phyloP scores from a whole-genome alignment of 177 flowering plant species.

The Tripterygium wilfordii region DNA sequence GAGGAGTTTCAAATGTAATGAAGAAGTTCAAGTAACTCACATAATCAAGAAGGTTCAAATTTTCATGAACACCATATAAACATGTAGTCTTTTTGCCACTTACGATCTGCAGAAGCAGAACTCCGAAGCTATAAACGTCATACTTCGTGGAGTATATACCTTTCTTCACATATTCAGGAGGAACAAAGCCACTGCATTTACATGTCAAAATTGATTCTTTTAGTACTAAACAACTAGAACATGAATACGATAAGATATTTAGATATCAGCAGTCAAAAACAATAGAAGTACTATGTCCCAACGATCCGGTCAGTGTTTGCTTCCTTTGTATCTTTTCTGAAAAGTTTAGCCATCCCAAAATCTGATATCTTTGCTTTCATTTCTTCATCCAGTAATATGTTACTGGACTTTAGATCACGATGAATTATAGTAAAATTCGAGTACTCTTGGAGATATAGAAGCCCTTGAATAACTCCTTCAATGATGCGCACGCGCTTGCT shows the following conservation, averaged over 20 bases:
- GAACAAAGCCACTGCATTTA: constrained; percentile 23
- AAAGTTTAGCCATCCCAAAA: constrained; percentile 28
- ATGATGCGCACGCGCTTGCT: constrained; percentile 13
- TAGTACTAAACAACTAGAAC: neutral
- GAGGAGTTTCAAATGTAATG: neutral
- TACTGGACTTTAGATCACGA: too few relatives aligned
- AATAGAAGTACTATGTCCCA: constrained; percentile 23
- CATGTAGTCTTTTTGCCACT: constrained; percentile 19
- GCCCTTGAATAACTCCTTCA: constrained; percentile 27
- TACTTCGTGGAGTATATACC: too few relatives aligned
- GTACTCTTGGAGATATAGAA: too few relatives aligned
- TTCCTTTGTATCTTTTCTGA: constrained; percentile 10
- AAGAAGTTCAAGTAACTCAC: constrained; percentile 14
- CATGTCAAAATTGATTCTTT: too few relatives aligned
- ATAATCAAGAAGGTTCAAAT: constrained; percentile 13
- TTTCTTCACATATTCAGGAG: constrained; percentile 23
- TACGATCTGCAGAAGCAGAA: too few relatives aligned
- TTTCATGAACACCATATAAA: constrained; percentile 5
- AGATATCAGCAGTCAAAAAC: neutral
- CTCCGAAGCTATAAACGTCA: too few relatives aligned
- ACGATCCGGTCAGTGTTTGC: constrained; percentile 21
- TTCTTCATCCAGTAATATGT: too few relatives aligned
- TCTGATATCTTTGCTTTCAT: too few relatives aligned
- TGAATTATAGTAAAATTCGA: constrained; percentile 23
- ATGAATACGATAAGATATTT: too few relatives aligned